Evolutionary conservation across 2,329 filamentous ascomycete species (phyloP).

Genomic region (Penicillium fuscoglaucum): DNA sequence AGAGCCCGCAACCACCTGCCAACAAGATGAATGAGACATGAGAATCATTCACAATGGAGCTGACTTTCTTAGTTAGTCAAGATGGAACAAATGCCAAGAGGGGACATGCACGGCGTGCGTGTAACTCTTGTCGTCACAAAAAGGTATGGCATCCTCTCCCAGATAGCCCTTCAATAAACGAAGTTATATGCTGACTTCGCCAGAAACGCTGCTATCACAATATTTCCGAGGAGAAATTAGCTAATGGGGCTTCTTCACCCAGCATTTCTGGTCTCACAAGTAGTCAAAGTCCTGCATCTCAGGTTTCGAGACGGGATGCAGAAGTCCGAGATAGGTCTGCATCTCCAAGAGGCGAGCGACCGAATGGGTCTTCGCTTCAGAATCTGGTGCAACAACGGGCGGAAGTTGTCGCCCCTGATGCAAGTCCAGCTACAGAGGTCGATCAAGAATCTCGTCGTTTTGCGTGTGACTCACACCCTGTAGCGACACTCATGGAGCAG

Average conservation of each 20-base stretch:
- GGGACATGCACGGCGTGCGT: not conserved
- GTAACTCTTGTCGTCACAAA: conserved; percentile 7
- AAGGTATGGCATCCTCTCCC: not conserved
- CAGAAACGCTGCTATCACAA: conserved; percentile 12
- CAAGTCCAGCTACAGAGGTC: not conserved
- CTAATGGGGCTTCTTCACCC: not conserved
- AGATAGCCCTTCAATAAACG: not conserved
- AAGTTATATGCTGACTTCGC: not conserved
- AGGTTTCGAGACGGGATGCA: not conserved
- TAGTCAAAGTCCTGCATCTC: not conserved
- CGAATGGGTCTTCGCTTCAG: not conserved
- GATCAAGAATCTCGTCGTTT: conserved; percentile 14
- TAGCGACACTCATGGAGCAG: conserved; percentile 17
- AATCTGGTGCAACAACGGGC: not conserved
- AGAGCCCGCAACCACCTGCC: not conserved
- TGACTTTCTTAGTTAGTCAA: conserved; percentile 2
- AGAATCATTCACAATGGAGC: conserved; percentile 3
- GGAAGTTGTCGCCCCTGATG: no score
- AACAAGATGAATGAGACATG: not conserved
- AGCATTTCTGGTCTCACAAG: not conserved
- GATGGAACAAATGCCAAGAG: conserved; percentile 1
- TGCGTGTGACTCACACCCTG: conserved; percentile 22
- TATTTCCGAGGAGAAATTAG: not conserved
- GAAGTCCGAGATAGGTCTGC: conserved; percentile 2
- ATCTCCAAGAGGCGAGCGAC: not conserved